Conservation (phyloP, 306 rosid species). For the Spatholobus suberectus region DNA sequence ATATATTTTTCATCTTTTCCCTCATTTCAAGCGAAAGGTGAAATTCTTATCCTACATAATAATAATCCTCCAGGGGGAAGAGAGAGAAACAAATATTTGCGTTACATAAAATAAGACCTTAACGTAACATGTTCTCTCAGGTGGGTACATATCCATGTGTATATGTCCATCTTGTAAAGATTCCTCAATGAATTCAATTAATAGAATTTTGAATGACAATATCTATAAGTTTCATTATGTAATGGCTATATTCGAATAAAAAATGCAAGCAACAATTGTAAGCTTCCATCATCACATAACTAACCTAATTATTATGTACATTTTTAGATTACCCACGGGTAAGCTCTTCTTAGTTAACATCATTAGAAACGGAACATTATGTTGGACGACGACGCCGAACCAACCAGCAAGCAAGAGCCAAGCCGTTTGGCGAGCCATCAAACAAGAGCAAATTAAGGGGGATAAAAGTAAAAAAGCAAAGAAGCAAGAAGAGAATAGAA, state of each 20-base stretch:
- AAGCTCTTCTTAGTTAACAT: neutral
- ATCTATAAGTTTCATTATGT: neutral
- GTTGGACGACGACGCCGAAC: neutral
- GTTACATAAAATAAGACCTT: neutral
- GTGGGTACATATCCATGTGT: constrained; percentile 31
- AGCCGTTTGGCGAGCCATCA: neutral
- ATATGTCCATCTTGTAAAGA: neutral
- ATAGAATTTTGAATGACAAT: neutral
- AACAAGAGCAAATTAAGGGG: neutral
- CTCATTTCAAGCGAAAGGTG: neutral
- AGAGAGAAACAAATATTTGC: neutral
- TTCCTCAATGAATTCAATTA: neutral
- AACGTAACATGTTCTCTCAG: constrained; percentile 6
- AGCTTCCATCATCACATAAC: neutral
- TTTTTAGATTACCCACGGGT: neutral
- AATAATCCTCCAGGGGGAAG: neutral
- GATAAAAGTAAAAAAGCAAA: neutral
- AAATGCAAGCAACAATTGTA: neutral
- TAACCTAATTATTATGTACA: neutral
- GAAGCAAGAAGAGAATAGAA: neutral
- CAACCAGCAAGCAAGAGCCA: neutral
- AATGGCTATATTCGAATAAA: neutral
- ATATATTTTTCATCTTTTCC: neutral
- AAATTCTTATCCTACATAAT: neutral
- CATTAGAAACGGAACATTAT: neutral